These are phyloP conservation scores for Penicillium psychrosexuale DNA, from an alignment of 2,329 filamentous ascomycete species.

Conservation along the genomic window DNA sequence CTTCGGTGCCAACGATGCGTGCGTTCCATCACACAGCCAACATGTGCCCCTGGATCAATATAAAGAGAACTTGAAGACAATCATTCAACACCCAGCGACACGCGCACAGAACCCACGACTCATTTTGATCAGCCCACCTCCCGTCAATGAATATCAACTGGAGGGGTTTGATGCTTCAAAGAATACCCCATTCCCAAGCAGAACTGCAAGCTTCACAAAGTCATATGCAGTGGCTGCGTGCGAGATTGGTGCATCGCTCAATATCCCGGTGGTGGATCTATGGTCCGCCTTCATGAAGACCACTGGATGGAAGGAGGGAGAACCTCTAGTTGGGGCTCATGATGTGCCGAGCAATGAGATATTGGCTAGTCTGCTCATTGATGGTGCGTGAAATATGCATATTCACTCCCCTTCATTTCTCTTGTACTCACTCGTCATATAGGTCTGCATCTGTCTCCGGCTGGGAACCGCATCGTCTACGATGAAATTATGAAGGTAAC, in stretches of 20 bases:
- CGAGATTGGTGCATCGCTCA: conserved; percentile 55
- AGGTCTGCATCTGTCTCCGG: conserved; percentile 58
- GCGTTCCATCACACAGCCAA: conserved; percentile 65
- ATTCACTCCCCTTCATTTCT: not conserved
- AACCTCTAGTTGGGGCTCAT: conserved; percentile 55
- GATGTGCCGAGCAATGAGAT: conserved; percentile 57
- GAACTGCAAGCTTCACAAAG: conserved; percentile 60
- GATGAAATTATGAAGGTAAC: conserved; percentile 54
- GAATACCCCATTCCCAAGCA: conserved; percentile 50
- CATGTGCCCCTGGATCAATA: conserved; percentile 75
- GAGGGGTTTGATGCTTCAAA: conserved; percentile 48
- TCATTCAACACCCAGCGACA: conserved; percentile 70
- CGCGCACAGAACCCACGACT: conserved; percentile 70
- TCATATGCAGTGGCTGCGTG: conserved; percentile 65
- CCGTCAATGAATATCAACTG: conserved; percentile 71
- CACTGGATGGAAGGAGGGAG: conserved; percentile 52
- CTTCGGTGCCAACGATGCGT: conserved; percentile 88
- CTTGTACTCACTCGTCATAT: conserved; percentile 7
- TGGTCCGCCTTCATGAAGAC: conserved; percentile 73
- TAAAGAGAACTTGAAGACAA: conserved; percentile 65
- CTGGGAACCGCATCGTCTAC: conserved; percentile 57
- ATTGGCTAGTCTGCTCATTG: conserved; percentile 52
- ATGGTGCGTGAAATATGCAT: conserved; percentile 48
- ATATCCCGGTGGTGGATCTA: conserved; percentile 69
- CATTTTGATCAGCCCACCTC: conserved; percentile 73